Conservation (phyloP, 129 eudicot species). For the Ambrosia artemisiifolia region DNA sequence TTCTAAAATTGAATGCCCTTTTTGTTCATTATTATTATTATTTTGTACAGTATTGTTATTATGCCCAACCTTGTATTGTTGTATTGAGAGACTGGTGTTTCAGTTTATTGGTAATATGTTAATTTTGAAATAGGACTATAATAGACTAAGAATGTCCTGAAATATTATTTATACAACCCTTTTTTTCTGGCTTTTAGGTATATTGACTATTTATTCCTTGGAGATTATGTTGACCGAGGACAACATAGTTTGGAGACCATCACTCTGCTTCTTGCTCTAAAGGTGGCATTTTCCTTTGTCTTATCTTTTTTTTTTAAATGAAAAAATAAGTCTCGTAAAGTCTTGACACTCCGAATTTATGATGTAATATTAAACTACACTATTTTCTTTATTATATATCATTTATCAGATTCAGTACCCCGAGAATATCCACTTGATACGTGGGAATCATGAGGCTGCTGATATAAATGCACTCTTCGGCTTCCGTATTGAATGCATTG, state of each 20-base stretch:
- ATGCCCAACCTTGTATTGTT: not conserved
- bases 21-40: not conserved
- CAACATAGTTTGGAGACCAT: slow-evolving; percentile 99
- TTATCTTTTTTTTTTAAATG: not conserved
- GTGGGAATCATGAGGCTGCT: slow-evolving; percentile 99
- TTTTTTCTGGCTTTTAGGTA: slow-evolving; percentile 50
- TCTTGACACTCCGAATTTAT: not conserved
- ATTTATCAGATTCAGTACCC: slow-evolving; percentile 86
- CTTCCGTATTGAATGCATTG: slow-evolving; percentile 96
- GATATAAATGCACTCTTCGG: slow-evolving; percentile 98
- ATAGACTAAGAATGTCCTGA: not conserved
- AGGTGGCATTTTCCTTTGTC: slow-evolving; percentile 42
- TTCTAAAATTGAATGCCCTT: not conserved
- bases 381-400: not conserved
- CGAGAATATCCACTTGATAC: slow-evolving; percentile 93
- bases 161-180: not conserved
- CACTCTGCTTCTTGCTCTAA: slow-evolving; percentile 84
- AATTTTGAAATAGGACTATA: not conserved
- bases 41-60: not conserved
- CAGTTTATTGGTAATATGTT: not conserved
- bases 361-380: slow-evolving; percentile 1
- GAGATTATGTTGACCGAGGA: slow-evolving; percentile 99
- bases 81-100: not conserved
- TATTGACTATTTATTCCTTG: slow-evolving; percentile 90
- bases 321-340: not conserved